Conservation (phyloP, 2,329 filamentous ascomycete genomes). For the Cladobotryum protrusum region DNA sequence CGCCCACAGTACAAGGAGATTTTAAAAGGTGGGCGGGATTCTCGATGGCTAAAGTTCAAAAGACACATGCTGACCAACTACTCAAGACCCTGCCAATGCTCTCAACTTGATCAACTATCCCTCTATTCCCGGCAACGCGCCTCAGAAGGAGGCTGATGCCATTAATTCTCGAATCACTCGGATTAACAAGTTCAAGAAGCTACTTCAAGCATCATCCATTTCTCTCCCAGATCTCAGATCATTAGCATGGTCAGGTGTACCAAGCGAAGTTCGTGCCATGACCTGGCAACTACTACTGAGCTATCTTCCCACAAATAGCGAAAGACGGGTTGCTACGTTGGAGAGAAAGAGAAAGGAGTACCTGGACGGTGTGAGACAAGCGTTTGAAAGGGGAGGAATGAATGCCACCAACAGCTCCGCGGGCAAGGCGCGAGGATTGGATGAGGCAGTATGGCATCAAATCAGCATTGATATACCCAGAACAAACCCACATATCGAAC, state of each 20-base stretch:
- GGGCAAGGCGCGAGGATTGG: constrained; percentile 60
- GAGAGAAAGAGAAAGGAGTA: constrained; percentile 97
- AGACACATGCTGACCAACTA: constrained; percentile 8
- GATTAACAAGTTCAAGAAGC: constrained; percentile 98
- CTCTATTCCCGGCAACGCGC: constrained; percentile 63
- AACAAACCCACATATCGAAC: constrained; percentile 90
- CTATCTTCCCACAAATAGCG: constrained; percentile 94
- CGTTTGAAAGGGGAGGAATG: constrained; percentile 59
- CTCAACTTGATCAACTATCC: constrained; percentile 91
- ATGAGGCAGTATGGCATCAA: constrained; percentile 98
- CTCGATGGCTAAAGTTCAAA: not conserved
- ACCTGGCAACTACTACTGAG: constrained; percentile 97
- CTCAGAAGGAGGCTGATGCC: constrained; percentile 76
- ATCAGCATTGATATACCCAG: constrained; percentile 97
- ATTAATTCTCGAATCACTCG: constrained; percentile 82
- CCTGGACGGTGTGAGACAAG: constrained; percentile 77
- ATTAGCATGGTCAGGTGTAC: constrained; percentile 89
- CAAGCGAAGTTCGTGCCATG: constrained; percentile 93
- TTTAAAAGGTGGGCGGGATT: constrained; percentile 50
- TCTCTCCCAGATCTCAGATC: constrained; percentile 76
- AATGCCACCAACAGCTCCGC: constrained; percentile 24
- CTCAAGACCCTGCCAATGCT: constrained; percentile 77
- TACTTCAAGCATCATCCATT: constrained; percentile 87
- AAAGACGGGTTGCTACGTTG: constrained; percentile 79
- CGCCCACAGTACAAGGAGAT: constrained; percentile 98